Evolutionary conservation across 108 stramenopile species (phyloP).

Genomic region (Licmophora abbreviata): DNA sequence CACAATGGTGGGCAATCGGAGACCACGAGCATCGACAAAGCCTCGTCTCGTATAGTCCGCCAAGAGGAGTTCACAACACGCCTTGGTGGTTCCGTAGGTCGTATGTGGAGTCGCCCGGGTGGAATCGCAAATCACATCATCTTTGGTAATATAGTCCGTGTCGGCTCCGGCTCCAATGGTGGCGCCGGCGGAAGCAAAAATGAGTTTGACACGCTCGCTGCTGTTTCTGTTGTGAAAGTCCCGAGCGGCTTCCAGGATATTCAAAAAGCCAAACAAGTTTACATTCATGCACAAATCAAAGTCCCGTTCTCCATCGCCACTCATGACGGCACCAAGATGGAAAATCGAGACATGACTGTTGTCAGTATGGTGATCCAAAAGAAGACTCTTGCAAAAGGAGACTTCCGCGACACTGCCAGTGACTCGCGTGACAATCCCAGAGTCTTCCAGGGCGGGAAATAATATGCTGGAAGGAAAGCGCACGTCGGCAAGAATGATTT

Average conservation of each 20-base stretch:
- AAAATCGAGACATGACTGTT: too few relatives aligned
- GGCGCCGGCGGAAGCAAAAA: slow-evolving; percentile 46
- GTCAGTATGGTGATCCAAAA: too few relatives aligned
- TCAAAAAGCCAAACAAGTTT: slow-evolving; percentile 36
- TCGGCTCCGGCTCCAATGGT: slow-evolving; percentile 33
- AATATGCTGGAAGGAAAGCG: slow-evolving; percentile 2
- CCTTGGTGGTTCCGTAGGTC: slow-evolving; percentile 55
- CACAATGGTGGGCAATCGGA: slow-evolving; percentile 42
- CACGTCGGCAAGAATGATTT: slow-evolving; percentile 32
- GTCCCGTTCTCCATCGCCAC: slow-evolving; percentile 34
- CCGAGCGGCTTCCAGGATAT: slow-evolving; percentile 49
- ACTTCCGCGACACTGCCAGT: too few relatives aligned
- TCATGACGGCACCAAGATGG: slow-evolving; percentile 53
- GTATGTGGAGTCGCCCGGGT: slow-evolving; percentile 49
- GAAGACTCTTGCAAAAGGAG: too few relatives aligned
- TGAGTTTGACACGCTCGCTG: slow-evolving; percentile 24
- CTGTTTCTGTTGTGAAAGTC: slow-evolving; percentile 11
- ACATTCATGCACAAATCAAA: slow-evolving; percentile 36
- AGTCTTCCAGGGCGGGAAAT: too few relatives aligned
- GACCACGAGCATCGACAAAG: slow-evolving; percentile 38
- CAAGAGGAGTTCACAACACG: slow-evolving; percentile 46
- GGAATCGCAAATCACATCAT: slow-evolving; percentile 41
- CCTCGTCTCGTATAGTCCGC: slow-evolving; percentile 40
- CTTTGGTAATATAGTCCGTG: slow-evolving; percentile 31
- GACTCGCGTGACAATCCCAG: too few relatives aligned